Conservation (phyloP, 345 rosid genomes). For the Durio zibethinus region DNA sequence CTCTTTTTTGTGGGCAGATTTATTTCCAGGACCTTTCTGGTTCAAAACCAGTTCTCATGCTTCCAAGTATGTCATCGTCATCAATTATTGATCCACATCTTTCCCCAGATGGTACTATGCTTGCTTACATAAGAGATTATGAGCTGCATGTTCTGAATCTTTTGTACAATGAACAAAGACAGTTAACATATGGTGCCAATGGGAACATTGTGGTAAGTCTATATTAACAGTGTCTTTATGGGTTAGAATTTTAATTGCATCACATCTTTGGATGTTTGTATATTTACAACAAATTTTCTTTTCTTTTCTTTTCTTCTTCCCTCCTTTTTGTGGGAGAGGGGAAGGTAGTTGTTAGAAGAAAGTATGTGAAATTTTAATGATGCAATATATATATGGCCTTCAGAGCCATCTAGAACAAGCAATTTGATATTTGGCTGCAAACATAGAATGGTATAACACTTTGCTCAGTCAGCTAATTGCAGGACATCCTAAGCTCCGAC, state of each 20-base stretch:
- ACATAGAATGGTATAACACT: neutral
- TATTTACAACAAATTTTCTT: neutral
- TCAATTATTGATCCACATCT: constrained; percentile 82
- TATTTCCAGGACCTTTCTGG: constrained; percentile 73
- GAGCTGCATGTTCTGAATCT: constrained; percentile 75
- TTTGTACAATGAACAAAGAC: constrained; percentile 50
- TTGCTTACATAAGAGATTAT: constrained; percentile 61
- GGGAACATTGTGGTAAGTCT: constrained; percentile 58
- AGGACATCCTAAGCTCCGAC: neutral
- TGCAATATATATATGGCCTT: neutral
- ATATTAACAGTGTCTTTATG: neutral
- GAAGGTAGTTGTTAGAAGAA: neutral
- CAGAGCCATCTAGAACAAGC: neutral
- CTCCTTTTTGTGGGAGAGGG: neutral
- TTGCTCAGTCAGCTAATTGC: neutral
- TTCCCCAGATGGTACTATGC: constrained; percentile 83
- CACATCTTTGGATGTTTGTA: neutral
- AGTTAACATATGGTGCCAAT: constrained; percentile 63
- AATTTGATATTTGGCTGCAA: neutral
- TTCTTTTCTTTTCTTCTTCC: neutral
- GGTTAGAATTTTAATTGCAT: neutral
- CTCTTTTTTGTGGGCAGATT: constrained; percentile 42
- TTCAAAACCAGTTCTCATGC: constrained; percentile 69
- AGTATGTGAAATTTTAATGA: neutral
- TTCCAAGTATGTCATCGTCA: constrained; percentile 53